Percentiles rank a stretch among this genome's conserved stretches.
Conservation (phyloP, 83 land plant species). For the Diphasiastrum complanatum region DNA sequence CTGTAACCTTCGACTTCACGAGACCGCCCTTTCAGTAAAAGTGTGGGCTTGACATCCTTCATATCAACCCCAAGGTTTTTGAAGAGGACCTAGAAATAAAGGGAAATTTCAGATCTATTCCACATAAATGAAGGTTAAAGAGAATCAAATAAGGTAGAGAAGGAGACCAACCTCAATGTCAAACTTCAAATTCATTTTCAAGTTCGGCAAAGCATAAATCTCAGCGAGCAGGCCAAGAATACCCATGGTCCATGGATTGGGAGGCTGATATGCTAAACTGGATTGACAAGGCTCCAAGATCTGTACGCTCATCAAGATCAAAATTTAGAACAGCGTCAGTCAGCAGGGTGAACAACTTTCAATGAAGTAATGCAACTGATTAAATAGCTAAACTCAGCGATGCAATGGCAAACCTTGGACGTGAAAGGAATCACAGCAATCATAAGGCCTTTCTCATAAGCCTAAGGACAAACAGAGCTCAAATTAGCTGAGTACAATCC, state of each 20-base stretch:
- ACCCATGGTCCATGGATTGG: slow-evolving; percentile 99
- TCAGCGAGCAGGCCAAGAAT: slow-evolving; percentile 82
- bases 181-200: slow-evolving; percentile 97
- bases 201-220: slow-evolving; percentile 83
- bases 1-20: slow-evolving; percentile 90
- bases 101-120: slow-evolving; percentile 1
- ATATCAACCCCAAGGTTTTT: slow-evolving; percentile 86
- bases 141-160: too few relatives aligned
- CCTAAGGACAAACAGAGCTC: slow-evolving; percentile 50
- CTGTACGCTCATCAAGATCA: slow-evolving; percentile 24
- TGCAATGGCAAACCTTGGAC: slow-evolving; percentile 60
- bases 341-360: neutral
- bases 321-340: neutral
- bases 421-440: slow-evolving; percentile 98
- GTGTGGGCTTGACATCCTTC: slow-evolving; percentile 82
- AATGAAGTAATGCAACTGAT: neutral
- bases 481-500: too few relatives aligned
- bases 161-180: slow-evolving; percentile 75
- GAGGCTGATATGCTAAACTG: slow-evolving; percentile 95
- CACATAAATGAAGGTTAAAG: neutral
- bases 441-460: slow-evolving; percentile 97
- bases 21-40: slow-evolving; percentile 64
- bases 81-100: slow-evolving; percentile 66
- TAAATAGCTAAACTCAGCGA: neutral
- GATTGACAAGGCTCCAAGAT: slow-evolving; percentile 83